These are phyloP conservation scores for Intubia oerlemansii DNA, from an alignment of 2,329 filamentous ascomycete genomes.

Conservation along the genomic window DNA sequence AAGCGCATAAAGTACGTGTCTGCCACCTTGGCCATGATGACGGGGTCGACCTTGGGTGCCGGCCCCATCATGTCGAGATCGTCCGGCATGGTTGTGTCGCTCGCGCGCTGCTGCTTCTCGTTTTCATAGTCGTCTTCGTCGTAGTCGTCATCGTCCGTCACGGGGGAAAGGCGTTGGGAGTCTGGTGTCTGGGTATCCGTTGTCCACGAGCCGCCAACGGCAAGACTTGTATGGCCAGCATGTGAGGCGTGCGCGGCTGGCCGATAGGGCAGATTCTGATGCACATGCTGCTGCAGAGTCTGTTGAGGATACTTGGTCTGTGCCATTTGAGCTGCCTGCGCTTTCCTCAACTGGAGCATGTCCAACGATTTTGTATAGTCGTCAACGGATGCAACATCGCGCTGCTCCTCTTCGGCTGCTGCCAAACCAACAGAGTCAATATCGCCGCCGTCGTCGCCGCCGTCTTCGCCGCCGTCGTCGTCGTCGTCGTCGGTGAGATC, in stretches of 20 bases:
- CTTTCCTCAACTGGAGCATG: slow-evolving; percentile 3
- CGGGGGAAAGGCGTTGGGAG: too few species aligned
- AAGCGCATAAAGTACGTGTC: slow-evolving; percentile 8
- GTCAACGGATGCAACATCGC: slow-evolving; percentile 2
- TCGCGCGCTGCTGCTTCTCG: too few species aligned
- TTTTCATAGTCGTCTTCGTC: too few species aligned
- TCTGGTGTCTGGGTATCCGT: too few species aligned
- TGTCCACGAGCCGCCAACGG: not conserved
- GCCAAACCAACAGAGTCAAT: not conserved
- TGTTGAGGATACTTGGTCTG: too few species aligned
- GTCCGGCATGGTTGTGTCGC: slow-evolving; percentile 11
- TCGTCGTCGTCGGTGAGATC: not conserved
- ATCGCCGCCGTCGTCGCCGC: not conserved
- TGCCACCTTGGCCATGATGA: slow-evolving; percentile 8
- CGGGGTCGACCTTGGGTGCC: slow-evolving; percentile 7
- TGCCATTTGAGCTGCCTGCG: too few species aligned
- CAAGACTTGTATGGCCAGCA: too few species aligned
- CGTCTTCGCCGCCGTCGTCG: not conserved
- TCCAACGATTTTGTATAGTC: slow-evolving; percentile 7
- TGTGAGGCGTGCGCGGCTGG: too few species aligned
- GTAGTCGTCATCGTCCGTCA: too few species aligned
- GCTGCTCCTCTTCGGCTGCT: not conserved
- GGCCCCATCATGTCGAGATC: slow-evolving; percentile 7
- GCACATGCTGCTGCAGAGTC: too few species aligned
- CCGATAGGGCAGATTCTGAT: too few species aligned